Base-by-base conservation (phyloP, 164 flowering plant genomes). In the Vitis rotundifolia region DNA sequence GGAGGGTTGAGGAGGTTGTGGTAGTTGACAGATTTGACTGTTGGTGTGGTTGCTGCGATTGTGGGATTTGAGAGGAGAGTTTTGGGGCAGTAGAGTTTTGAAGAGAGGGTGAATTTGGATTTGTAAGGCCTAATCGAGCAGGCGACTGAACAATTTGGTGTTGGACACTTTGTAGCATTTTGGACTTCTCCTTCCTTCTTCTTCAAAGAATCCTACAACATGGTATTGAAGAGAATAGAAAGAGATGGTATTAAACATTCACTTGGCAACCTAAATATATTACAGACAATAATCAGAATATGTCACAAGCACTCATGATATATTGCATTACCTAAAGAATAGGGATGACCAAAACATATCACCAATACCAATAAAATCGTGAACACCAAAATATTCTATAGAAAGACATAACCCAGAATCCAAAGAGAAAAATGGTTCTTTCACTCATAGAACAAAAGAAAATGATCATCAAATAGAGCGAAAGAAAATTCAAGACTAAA, bases 41-140 rank as follows among this genome's bases (percentile, higher is more conserved):
- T 71, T 70, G 69, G 53, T 63, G 73, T 28, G 64, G 70, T 10
- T 59, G 77, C 13, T 76, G 84, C 48, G 71, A 78, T 63, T 76
- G 91, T 19, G 76, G 67, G 58, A 61, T 49, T 77, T 76, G 80
- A 56, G 89, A 69, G 15, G 89, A 75, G 75, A 82, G 79, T 73
- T 80, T 87, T 55, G 91, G 76, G 52, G 85, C 79, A 13, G 83
- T 44, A 37, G 90, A 77, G 69, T 74, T 81, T 61, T 76, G 87
- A 56, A 84, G 61, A 29, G 92, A 81, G 4, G 94, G 97, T 7
- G 93, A 88, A 60, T 75, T 80, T 18, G 98, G 90, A 78, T 77
- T 89, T 56, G 96, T 76, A n/a, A 95, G 80, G 64, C 96, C 98
- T 28, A 95, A 72, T 73, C 94, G 83, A 0, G 97, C 96, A 26